Base-by-base conservation (phyloP, 768 basidiomycete genomes). In the Suillus clintonianus region DNA sequence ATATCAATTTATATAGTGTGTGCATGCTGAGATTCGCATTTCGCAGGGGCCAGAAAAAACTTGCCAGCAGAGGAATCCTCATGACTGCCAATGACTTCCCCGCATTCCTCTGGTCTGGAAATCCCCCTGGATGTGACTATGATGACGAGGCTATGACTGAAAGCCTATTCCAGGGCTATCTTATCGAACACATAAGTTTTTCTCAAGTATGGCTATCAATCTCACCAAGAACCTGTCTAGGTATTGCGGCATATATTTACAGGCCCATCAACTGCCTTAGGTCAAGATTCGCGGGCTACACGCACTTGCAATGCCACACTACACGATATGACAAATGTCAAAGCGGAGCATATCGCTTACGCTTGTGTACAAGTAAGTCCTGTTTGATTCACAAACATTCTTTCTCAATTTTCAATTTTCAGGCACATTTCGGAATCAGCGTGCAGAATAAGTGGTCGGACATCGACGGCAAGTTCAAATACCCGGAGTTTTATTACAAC, bases 371-470 rank as follows among this genome's bases (percentile, higher is more conserved):
- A 55, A n/a, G 53, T 62, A 62, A 47, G 61, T 42, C 39, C 6
- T 32, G 3, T 0, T 53, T 62, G 0, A 30, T 11, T 5, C 45
- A n/a, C 50, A 4, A 0, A 39, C 53, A 4, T 24, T 27, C 1
- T 1, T 24, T 53, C 0, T 13, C 54, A 17, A 1, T 9, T 27
- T 9, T 8, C 0, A 27, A 24, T 11, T 19, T 27, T 4, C 36
- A 66, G 67, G 67, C 62, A 30, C 47, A 17, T 14, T 60, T 59
- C 19, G n/a, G n/a, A n/a, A n/a, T n/a, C n/a, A n/a, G n/a, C n/a
- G n/a, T n/a, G n/a, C n/a, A n/a, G n/a, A n/a, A n/a, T n/a, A n/a
- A n/a, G n/a, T n/a, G n/a, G n/a, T n/a, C n/a, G n/a, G n/a, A n/a
- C n/a, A n/a, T n/a, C 13, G 61, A 68, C 6, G 14, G 60, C 30